Conservation (phyloP, 2,329 filamentous ascomycete genomes). For the Beauveria scarabaeidicola region DNA sequence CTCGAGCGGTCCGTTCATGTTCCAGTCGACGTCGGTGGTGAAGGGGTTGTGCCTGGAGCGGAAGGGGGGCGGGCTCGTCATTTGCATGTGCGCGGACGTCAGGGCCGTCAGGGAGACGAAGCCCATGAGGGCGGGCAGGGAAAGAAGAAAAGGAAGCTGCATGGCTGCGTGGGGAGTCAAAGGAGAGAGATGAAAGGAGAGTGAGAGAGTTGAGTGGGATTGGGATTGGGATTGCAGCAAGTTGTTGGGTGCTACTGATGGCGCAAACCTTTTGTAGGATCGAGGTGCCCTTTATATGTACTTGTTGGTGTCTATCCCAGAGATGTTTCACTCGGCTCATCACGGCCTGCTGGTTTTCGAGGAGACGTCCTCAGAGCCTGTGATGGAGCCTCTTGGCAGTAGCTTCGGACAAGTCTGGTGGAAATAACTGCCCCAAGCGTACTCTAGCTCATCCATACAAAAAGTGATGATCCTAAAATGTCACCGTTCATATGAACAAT, state of each 20-base stretch:
- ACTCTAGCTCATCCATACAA: neutral
- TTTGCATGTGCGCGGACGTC: slow-evolving; percentile 43
- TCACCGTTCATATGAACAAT: neutral
- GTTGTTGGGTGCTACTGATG: neutral
- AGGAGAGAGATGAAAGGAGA: neutral
- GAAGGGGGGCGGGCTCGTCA: slow-evolving; percentile 40
- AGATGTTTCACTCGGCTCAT: neutral
- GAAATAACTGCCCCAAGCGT: neutral
- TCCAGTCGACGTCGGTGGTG: slow-evolving; percentile 51
- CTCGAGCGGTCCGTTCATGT: slow-evolving; percentile 57
- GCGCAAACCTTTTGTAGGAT: neutral
- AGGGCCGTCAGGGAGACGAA: slow-evolving; percentile 27
- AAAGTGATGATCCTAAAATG: neutral
- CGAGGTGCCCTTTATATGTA: neutral
- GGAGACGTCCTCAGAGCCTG: neutral
- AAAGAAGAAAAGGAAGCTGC: slow-evolving; percentile 28
- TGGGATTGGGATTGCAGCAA: neutral
- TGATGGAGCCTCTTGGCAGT: neutral
- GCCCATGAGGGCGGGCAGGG: slow-evolving; percentile 26
- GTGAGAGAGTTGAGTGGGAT: neutral
- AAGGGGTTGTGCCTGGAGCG: slow-evolving; percentile 42
- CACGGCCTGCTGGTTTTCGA: neutral
- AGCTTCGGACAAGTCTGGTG: neutral
- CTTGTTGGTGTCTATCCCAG: neutral
- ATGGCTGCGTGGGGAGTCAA: neutral